Percentiles rank a stretch among this genome's conserved stretches.
These are phyloP conservation scores for Wallacemonas collosoma DNA, from an alignment of 208 protist genomes.

Conservation along the genomic window DNA sequence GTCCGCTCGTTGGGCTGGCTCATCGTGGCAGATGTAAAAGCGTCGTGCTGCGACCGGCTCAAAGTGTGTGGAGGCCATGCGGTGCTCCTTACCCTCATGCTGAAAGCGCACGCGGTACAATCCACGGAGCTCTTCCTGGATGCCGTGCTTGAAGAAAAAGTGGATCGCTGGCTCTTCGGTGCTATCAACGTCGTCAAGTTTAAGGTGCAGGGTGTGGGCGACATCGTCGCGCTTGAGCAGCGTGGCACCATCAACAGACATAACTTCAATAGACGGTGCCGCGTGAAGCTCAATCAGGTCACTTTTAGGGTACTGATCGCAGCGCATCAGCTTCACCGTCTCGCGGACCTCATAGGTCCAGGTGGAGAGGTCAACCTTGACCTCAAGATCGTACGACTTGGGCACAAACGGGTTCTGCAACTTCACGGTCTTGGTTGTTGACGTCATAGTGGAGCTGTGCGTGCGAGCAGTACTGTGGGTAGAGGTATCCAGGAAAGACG, in stretches of 20 bases:
- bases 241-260: constrained; percentile 45
- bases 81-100: constrained; percentile 72
- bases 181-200: constrained; percentile 46
- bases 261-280: constrained; percentile 57
- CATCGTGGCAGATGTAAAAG: constrained; percentile 97
- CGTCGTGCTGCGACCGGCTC: constrained; percentile 94
- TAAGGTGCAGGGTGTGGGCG: constrained; percentile 60
- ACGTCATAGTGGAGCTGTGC: background rate
- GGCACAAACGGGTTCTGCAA: constrained; percentile 80
- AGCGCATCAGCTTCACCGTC: constrained; percentile 55
- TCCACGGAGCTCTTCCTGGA: constrained; percentile 91
- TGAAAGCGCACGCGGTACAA: constrained; percentile 89
- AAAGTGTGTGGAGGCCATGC: constrained; percentile 96
- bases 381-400: constrained; percentile 61
- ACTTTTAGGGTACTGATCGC: constrained; percentile 25
- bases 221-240: constrained; percentile 46
- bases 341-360: constrained; percentile 80
- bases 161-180: constrained; percentile 58
- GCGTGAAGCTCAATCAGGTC: constrained; percentile 72
- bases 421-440: constrained; percentile 41
- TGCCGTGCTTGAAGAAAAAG: constrained; percentile 78
- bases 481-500: no score
- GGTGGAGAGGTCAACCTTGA: constrained; percentile 64
- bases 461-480: no score
- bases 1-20: constrained; percentile 95